phyloP scores from a whole-genome alignment of 352 stramenopile species.

The Globisporangium heterothallicum region DNA sequence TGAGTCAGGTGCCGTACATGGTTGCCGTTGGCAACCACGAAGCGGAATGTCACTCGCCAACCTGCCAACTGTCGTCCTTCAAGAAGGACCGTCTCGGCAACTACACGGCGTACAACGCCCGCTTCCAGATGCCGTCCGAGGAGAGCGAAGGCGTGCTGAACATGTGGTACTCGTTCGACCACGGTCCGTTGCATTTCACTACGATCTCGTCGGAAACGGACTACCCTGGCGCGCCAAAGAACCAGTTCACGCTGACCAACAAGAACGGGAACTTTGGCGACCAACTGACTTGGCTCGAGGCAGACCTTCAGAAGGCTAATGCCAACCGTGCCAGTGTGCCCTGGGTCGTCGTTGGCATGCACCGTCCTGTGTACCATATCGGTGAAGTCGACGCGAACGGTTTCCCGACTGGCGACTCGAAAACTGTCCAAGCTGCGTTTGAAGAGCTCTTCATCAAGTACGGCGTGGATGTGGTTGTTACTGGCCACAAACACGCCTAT shows the following conservation, averaged over 20 bases:
- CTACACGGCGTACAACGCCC: constrained; percentile 80
- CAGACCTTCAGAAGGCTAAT: constrained; percentile 36
- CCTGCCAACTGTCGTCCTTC: constrained; percentile 37
- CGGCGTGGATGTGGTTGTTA: constrained; percentile 79
- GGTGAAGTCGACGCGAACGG: constrained; percentile 12
- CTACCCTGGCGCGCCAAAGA: constrained; percentile 33
- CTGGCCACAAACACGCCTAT: constrained; percentile 84
- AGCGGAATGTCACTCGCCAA: constrained; percentile 75
- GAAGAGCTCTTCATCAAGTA: constrained; percentile 84
- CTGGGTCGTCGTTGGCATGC: constrained; percentile 50
- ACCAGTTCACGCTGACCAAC: constrained; percentile 26
- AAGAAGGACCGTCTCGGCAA: constrained; percentile 64
- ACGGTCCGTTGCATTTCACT: constrained; percentile 79
- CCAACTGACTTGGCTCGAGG: constrained; percentile 46
- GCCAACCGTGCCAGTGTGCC: constrained; percentile 36
- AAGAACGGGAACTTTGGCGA: constrained; percentile 42
- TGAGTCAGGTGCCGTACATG: constrained; percentile 77
- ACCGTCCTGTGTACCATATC: constrained; percentile 36
- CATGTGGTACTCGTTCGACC: constrained; percentile 89
- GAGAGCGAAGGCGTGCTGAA: constrained; percentile 56
- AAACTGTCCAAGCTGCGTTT: constrained; percentile 53
- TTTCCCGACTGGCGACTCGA: constrained; percentile 15
- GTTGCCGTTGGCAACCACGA: constrained; percentile 84
- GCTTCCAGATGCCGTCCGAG: constrained; percentile 79
- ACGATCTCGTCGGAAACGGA: constrained; percentile 81